Evolutionary conservation across 1,284 basidiomycete species (phyloP).

Genomic region (Moniliophthora roreri): DNA sequence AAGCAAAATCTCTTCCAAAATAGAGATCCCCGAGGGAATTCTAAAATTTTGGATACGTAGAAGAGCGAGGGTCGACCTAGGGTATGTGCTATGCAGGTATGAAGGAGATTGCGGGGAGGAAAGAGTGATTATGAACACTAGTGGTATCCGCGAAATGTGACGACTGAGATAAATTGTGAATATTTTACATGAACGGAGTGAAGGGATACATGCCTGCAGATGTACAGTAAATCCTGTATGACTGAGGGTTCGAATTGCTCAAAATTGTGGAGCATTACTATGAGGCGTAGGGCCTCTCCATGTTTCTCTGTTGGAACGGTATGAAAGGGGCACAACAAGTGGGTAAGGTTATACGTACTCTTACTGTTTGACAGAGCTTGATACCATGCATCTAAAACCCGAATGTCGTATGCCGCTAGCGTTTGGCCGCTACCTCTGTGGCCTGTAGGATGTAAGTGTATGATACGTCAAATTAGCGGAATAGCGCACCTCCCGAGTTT

Average conservation of each 20-base stretch:
- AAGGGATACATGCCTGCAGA: conserved; percentile 52
- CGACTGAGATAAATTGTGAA: conserved; percentile 27
- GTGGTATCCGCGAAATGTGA: conserved; percentile 48
- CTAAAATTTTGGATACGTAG: conserved; percentile 52
- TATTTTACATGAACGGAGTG: neutral
- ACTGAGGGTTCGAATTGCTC: conserved; percentile 63
- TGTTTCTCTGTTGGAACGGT: neutral
- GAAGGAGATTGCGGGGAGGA: conserved; percentile 57
- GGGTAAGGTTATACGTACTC: conserved; percentile 28
- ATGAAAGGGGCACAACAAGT: neutral
- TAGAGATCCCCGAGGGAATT: conserved; percentile 43
- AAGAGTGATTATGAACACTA: conserved; percentile 60
- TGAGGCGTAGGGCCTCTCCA: conserved; percentile 41
- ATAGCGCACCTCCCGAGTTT: conserved; percentile 26
- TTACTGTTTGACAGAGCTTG: conserved; percentile 30
- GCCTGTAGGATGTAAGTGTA: conserved; percentile 11
- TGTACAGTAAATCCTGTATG: conserved; percentile 65
- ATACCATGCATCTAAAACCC: conserved; percentile 60
- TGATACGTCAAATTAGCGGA: conserved; percentile 19
- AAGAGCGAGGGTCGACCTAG: conserved; percentile 54
- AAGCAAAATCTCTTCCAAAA: conserved; percentile 51
- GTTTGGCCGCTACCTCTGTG: conserved; percentile 49
- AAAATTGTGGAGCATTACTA: conserved; percentile 65
- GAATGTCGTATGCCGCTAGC: conserved; percentile 61
- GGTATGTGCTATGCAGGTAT: conserved; percentile 57